A percentile compares a stretch with the other conserved stretches of the same genome.
Conservation (phyloP, 2,329 filamentous ascomycete species). For the Fusarium papillatum region DNA sequence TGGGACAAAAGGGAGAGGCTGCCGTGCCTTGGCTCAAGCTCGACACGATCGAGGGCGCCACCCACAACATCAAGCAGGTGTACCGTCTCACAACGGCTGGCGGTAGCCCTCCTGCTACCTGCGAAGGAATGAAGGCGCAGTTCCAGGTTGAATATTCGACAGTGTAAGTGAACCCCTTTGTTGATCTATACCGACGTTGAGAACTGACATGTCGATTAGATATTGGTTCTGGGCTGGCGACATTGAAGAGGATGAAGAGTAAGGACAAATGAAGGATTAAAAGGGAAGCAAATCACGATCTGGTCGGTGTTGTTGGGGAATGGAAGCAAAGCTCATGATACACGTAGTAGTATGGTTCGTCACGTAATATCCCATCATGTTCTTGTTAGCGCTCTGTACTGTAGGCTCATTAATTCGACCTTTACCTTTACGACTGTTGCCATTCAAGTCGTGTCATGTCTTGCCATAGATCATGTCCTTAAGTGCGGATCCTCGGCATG, state of each 20-base stretch:
- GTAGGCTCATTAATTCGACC: constrained; percentile 32
- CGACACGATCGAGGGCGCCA: constrained; percentile 63
- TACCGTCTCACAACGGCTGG: constrained; percentile 90
- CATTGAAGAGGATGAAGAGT: constrained; percentile 23
- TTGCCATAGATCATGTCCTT: neutral
- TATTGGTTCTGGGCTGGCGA: constrained; percentile 46
- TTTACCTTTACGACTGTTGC: neutral
- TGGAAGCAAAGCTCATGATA: constrained; percentile 22
- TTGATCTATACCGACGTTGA: neutral
- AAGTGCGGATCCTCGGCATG: neutral
- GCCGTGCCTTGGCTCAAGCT: constrained; percentile 89
- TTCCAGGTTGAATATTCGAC: constrained; percentile 88
- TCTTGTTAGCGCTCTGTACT: constrained; percentile 25
- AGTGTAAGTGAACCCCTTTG: constrained; percentile 72
- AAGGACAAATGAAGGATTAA: neutral
- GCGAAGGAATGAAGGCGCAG: constrained; percentile 70
- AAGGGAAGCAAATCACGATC: neutral
- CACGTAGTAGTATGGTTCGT: constrained; percentile 28
- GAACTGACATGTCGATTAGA: constrained; percentile 36
- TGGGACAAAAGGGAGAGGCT: constrained; percentile 73
- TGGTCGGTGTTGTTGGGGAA: constrained; percentile 2
- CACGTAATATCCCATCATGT: constrained; percentile 30
- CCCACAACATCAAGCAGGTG: constrained; percentile 77
- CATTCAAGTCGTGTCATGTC: neutral
- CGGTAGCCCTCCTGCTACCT: constrained; percentile 81